A percentile compares a stretch with the other conserved stretches of the same genome.
Evolutionary conservation across 768 basidiomycete genomes (phyloP).

Genomic region (Kwoniella sp.): DNA sequence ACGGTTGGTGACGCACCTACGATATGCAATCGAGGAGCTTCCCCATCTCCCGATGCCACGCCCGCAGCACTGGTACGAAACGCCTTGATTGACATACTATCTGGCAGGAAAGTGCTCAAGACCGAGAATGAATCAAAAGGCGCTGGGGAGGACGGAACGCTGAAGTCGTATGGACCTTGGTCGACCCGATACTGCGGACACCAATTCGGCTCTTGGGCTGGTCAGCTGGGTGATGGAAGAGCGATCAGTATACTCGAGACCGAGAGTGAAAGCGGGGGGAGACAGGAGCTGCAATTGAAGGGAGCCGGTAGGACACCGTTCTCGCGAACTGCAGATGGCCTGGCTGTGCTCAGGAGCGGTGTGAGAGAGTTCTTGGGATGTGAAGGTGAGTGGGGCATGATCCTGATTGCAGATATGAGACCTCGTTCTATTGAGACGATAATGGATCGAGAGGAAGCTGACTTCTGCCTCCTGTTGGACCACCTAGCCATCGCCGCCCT

Average conservation of each 20-base stretch:
- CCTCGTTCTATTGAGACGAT: slow-evolving; percentile 57
- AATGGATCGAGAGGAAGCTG: no score
- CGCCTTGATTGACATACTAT: slow-evolving; percentile 77
- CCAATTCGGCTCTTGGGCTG: slow-evolving; percentile 68
- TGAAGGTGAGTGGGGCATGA: slow-evolving; percentile 65
- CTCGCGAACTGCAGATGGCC: slow-evolving; percentile 85
- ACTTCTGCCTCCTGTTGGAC: not conserved
- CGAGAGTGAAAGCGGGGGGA: slow-evolving; percentile 65
- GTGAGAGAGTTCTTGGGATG: slow-evolving; percentile 91
- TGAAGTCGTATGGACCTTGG: slow-evolving; percentile 70
- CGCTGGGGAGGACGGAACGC: not conserved
- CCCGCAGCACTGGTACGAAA: slow-evolving; percentile 60
- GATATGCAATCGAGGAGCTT: slow-evolving; percentile 61
- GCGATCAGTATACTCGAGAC: slow-evolving; percentile 90
- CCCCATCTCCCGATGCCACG: slow-evolving; percentile 45
- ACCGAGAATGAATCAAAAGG: slow-evolving; percentile 4
- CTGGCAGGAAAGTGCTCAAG: slow-evolving; percentile 74
- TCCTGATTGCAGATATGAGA: no score
- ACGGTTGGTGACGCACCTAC: slow-evolving; percentile 83
- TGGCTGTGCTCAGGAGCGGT: slow-evolving; percentile 92
- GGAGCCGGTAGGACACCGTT: slow-evolving; percentile 94
- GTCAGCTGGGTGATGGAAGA: slow-evolving; percentile 92
- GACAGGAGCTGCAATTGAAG: slow-evolving; percentile 89
- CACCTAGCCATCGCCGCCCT: slow-evolving; percentile 77
- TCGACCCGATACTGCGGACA: slow-evolving; percentile 82